Evolutionary conservation across 148 eudicot species (phyloP).

Genomic region (Euryodendron excelsum): DNA sequence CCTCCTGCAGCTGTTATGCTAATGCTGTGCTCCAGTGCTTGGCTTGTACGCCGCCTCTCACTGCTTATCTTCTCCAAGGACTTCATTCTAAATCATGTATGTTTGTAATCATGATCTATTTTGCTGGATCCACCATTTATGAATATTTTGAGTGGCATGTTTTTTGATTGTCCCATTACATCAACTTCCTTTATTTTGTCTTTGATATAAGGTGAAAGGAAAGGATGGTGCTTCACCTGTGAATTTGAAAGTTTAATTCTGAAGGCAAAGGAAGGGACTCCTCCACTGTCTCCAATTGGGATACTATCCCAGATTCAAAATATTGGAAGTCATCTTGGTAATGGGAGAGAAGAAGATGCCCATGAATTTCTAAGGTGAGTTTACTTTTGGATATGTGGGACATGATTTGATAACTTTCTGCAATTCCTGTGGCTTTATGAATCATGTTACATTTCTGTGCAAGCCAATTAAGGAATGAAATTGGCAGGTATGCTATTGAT

Average conservation of each 20-base stretch:
- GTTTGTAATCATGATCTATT: slow-evolving; percentile 16
- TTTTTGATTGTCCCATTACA: neutral
- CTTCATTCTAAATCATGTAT: slow-evolving; percentile 80
- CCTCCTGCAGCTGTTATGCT: slow-evolving; percentile 72
- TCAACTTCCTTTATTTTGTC: slow-evolving; percentile 2
- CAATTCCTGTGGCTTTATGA: no score
- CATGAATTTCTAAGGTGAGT: slow-evolving; percentile 83
- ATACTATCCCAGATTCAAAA: slow-evolving; percentile 65
- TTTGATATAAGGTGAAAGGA: slow-evolving; percentile 51
- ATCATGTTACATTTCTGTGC: no score
- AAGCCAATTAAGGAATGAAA: slow-evolving; percentile 12
- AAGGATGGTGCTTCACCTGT: slow-evolving; percentile 85
- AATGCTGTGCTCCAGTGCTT: slow-evolving; percentile 84
- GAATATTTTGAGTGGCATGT: neutral
- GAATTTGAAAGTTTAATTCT: slow-evolving; percentile 65
- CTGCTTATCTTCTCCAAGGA: slow-evolving; percentile 82
- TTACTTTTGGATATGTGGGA: neutral
- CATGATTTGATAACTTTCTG: neutral
- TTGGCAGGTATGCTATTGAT: slow-evolving; percentile 65
- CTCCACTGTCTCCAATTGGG: slow-evolving; percentile 56
- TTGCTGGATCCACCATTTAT: neutral
- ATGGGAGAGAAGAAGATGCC: slow-evolving; percentile 90
- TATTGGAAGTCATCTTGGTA: slow-evolving; percentile 65
- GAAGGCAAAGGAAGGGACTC: slow-evolving; percentile 50
- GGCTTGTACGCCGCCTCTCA: slow-evolving; percentile 82